Conservation (phyloP, 2,329 filamentous ascomycete genomes). For the Scorias spongiosa region DNA sequence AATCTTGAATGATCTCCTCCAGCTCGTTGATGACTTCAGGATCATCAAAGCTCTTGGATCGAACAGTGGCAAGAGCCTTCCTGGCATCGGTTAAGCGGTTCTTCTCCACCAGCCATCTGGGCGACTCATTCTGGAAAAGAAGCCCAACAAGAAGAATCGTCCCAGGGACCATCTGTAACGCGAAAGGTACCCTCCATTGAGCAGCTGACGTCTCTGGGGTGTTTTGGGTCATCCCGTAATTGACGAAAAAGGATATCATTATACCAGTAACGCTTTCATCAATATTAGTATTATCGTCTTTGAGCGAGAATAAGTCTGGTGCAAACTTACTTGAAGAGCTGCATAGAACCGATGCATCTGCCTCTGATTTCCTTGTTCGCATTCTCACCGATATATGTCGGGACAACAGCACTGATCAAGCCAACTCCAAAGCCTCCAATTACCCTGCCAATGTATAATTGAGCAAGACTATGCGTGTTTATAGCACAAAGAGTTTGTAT, state of each 20-base stretch:
- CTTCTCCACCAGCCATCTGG: constrained; percentile 51
- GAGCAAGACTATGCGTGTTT: constrained; percentile 19
- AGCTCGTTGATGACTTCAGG: constrained; percentile 34
- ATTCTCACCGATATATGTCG: constrained; percentile 31
- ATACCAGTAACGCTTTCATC: constrained; percentile 29
- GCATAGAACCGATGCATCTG: constrained; percentile 17
- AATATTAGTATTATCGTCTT: not conserved
- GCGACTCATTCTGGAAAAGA: constrained; percentile 39
- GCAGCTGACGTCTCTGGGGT: constrained; percentile 27
- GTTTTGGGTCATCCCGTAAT: constrained; percentile 34
- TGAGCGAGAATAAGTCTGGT: not conserved
- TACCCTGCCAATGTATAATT: constrained; percentile 28
- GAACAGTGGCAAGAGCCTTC: constrained; percentile 39
- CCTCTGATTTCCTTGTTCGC: constrained; percentile 23
- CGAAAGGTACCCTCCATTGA: constrained; percentile 39
- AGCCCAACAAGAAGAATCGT: constrained; percentile 34
- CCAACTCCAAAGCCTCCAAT: constrained; percentile 31
- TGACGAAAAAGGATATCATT: constrained; percentile 37
- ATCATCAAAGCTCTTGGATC: constrained; percentile 50
- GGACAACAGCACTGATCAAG: constrained; percentile 27
- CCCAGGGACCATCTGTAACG: constrained; percentile 37
- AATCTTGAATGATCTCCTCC: constrained; percentile 41
- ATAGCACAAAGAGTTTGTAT: constrained; percentile 26
- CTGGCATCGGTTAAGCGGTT: constrained; percentile 54
- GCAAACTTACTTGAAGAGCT: constrained; percentile 14